A percentile compares a stretch with the other conserved stretches of the same genome.
These are phyloP conservation scores for Flammula alnicola DNA, from an alignment of 1,284 basidiomycete species.

Conservation along the genomic window DNA sequence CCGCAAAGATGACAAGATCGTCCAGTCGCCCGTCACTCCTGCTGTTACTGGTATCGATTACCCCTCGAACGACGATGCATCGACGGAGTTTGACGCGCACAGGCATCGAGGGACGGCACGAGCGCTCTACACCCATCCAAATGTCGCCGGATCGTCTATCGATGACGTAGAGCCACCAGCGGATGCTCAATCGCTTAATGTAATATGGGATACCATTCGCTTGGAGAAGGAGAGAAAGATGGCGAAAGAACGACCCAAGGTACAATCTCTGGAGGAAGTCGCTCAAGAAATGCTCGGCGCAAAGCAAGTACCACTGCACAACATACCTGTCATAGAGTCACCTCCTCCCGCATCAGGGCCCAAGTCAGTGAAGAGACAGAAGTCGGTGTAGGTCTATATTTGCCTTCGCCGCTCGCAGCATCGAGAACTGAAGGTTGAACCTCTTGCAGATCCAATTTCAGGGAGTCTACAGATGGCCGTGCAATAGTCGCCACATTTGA, in stretches of 20 bases:
- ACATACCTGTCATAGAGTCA: constrained; percentile 39
- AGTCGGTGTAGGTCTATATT: constrained; percentile 56
- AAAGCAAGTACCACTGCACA: constrained; percentile 35
- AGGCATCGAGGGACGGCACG: constrained; percentile 26
- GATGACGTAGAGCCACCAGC: constrained; percentile 45
- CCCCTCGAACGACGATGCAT: constrained; percentile 41
- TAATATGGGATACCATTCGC: constrained; percentile 66
- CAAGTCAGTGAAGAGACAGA: constrained; percentile 52
- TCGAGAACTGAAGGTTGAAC: constrained; percentile 13
- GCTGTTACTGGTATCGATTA: constrained; percentile 50
- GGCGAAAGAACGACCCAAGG: constrained; percentile 66
- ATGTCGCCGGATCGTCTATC: constrained; percentile 40
- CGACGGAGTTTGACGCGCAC: constrained; percentile 36
- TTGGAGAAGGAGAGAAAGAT: constrained; percentile 65
- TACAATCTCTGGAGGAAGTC: constrained; percentile 61
- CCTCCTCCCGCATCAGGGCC: constrained; percentile 36
- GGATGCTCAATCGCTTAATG: constrained; percentile 52
- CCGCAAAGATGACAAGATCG: constrained; percentile 34
- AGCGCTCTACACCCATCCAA: constrained; percentile 39
- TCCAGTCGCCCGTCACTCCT: constrained; percentile 43
- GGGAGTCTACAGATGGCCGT: too few species aligned
- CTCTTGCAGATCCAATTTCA: constrained; percentile 59
- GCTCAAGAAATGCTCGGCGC: constrained; percentile 34
- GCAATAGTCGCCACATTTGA: too few species aligned
- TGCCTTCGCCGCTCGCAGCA: constrained; percentile 3